Conservation (phyloP, 2,329 filamentous ascomycete species). For the Arthrobotrys megalospora region DNA sequence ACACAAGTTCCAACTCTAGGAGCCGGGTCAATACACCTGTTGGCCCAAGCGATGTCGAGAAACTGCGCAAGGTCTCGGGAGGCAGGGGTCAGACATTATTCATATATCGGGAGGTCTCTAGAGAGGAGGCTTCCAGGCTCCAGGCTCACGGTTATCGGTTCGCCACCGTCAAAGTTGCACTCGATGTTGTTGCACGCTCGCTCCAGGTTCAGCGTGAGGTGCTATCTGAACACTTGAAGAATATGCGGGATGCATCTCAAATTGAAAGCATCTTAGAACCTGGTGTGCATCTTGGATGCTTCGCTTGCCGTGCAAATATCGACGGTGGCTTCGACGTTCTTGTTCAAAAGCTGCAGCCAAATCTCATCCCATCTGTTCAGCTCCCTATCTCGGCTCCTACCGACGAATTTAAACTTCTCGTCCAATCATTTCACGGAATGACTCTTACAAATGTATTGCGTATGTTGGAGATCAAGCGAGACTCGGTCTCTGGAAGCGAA, state of each 20-base stretch:
- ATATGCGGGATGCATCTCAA: slow-evolving; percentile 76
- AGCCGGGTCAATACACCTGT: slow-evolving; percentile 42
- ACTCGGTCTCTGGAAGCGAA: slow-evolving; percentile 68
- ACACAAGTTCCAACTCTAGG: slow-evolving; percentile 72
- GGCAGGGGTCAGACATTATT: slow-evolving; percentile 86
- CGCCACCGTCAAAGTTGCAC: slow-evolving; percentile 78
- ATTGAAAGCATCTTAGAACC: slow-evolving; percentile 70
- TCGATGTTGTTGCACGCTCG: slow-evolving; percentile 77
- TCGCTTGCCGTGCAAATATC: slow-evolving; percentile 70
- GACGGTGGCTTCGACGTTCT: slow-evolving; percentile 76
- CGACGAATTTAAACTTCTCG: slow-evolving; percentile 71
- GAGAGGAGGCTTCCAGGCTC: slow-evolving; percentile 75
- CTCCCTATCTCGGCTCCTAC: slow-evolving; percentile 72
- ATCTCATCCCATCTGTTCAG: slow-evolving; percentile 75
- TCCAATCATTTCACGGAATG: slow-evolving; percentile 68
- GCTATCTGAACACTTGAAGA: slow-evolving; percentile 75
- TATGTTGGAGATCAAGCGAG: slow-evolving; percentile 69
- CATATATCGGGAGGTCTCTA: slow-evolving; percentile 77
- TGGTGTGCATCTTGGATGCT: slow-evolving; percentile 74
- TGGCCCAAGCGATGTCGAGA: slow-evolving; percentile 59
- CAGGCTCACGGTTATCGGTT: slow-evolving; percentile 84
- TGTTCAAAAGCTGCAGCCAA: slow-evolving; percentile 73
- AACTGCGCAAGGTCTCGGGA: slow-evolving; percentile 67
- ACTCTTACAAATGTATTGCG: slow-evolving; percentile 66
- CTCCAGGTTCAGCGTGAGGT: slow-evolving; percentile 80